These are phyloP conservation scores for Penicillium argentinense DNA, from an alignment of 495 filamentous ascomycete genomes.

Conservation along the genomic window DNA sequence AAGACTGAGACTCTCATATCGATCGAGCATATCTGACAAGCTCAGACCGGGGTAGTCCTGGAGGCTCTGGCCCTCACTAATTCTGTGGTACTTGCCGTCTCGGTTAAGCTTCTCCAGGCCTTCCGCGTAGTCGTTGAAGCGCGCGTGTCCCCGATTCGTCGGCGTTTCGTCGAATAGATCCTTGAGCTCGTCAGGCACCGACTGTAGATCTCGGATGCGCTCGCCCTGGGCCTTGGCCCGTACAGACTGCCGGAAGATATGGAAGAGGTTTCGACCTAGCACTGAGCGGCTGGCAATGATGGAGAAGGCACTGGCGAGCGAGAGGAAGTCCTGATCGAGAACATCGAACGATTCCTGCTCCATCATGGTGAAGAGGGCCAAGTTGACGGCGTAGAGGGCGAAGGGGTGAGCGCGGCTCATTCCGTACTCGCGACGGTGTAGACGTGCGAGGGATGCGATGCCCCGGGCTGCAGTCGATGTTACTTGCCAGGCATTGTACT, in stretches of 20 bases:
- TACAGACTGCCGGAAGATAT: conserved; percentile 42
- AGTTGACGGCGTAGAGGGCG: conserved; percentile 45
- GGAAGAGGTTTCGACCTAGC: conserved; percentile 40
- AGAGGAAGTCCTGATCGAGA: conserved; percentile 38
- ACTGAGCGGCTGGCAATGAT: conserved; percentile 40
- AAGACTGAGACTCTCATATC: conserved; percentile 43
- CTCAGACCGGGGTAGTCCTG: conserved; percentile 28
- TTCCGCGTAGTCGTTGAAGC: conserved; percentile 38
- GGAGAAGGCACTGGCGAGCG: conserved; percentile 37
- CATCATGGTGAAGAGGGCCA: conserved; percentile 43
- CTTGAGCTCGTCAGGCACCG: conserved; percentile 35
- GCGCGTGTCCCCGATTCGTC: conserved; percentile 10
- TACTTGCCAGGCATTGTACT: conserved; percentile 25
- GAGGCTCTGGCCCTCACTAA: conserved; percentile 18
- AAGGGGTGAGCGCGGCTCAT: conserved; percentile 44
- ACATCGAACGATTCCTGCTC: conserved; percentile 38
- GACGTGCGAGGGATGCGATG: conserved; percentile 34
- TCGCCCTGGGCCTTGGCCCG: conserved; percentile 33
- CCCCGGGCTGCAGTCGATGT: conserved; percentile 30
- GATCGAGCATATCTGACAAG: conserved; percentile 44
- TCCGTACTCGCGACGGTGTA: conserved; percentile 39
- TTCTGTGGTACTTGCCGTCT: conserved; percentile 36
- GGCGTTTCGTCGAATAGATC: conserved; percentile 40
- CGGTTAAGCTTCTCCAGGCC: conserved; percentile 41
- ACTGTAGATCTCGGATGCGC: conserved; percentile 22